Base-by-base conservation (phyloP, 257 asterid species). In the Craterostigma plantagineum region DNA sequence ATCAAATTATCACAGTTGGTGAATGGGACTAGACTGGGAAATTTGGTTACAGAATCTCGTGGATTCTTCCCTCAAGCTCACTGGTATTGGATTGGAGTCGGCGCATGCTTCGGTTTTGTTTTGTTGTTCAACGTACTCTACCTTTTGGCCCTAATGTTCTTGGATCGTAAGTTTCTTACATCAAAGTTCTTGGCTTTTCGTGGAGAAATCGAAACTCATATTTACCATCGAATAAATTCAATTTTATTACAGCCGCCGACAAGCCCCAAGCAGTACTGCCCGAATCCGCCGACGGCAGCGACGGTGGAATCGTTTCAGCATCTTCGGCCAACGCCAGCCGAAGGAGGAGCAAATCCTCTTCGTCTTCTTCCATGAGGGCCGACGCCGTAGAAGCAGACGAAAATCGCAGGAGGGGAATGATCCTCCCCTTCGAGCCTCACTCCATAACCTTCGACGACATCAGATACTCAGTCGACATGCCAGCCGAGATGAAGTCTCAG, bases 391-490 rank as follows among this genome's bases (percentile, higher is more conserved):
- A 40, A 11, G 17, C 11, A 8, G 48, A 42, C 12, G 43, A 46
- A 16, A 53, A 27, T 7, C 34, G 34, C 9, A 58, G 51, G 34
- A 44, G 53, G 18, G 66, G 60, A 34, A 47, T 66, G 46, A 38
- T 54, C 58, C 63, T 66, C 42, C 68, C 73, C 27, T 66, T 66
- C 43, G 63, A 54, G 42, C 66, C 69, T 0, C 73, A 57, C 42
- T 58, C 44, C 33, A 54, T 66, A 6, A 52, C 57, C 11, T 62
- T 66, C 48, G 52, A 55, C 43, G 69, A 66, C 7, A 48, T 66
- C 18, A 42, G n/a, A 35, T 66, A 66, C 51, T 58, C 73, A 9
- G 63, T 66, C 14, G 66, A 66, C 65, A 66, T 66, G 69, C 73
- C 69, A 6, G 57, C 51, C 69, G 73, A 61, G 51, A 48, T 54